Evolutionary conservation across 2,329 filamentous ascomycete species (phyloP), one percentile per base, ranked within the genome.

Genomic region (Penicillium occitanis): DNA sequence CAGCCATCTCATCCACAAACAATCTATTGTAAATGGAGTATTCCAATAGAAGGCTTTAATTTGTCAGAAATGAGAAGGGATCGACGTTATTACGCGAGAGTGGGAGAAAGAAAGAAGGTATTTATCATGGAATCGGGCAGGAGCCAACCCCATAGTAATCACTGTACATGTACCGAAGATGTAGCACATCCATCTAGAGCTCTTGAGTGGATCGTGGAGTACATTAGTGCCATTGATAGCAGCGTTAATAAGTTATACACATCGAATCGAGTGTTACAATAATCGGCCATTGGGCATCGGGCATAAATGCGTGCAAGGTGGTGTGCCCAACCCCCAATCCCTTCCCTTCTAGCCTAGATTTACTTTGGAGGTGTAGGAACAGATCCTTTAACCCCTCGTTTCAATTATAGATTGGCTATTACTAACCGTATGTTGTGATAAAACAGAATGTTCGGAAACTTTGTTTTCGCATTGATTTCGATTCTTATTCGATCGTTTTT

Each of bases 281-380:
- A 66, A 60, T 66, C 61, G 42, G 46, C 37, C 44, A 35, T 67
- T 65, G 65, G 67, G 63, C 67, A 70, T 75, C 72, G 71, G 73
- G 73, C 73, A 75, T 71, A 71, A 67, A 73, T 65, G 46, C 64
- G 68, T 51, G 59, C 67, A 71, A 71, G 71, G 33, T 61, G 51
- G 71, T 67, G 70, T 63, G 61, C 65, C 65, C 60, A 66, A 66
- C 37, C 33, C 46, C n/a, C 33, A 48, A 58, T 40, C n/a, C 42
- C n/a, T 51, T 42, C 57, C 11, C 19, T 33, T 30, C 37, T 46
- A 46, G 37, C 57, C 40, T 46, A 35, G 14, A 35, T 35, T 35
- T 53, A 30, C 14, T 53, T 30, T 53, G 13, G 50, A 53, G 33
- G 28, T 3, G 13, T 50, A 50, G 46, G 46, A 28, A 50, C 5